phyloP scores from a whole-genome alignment of 2,329 filamentous ascomycete species.

The Talaromyces sp. region DNA sequence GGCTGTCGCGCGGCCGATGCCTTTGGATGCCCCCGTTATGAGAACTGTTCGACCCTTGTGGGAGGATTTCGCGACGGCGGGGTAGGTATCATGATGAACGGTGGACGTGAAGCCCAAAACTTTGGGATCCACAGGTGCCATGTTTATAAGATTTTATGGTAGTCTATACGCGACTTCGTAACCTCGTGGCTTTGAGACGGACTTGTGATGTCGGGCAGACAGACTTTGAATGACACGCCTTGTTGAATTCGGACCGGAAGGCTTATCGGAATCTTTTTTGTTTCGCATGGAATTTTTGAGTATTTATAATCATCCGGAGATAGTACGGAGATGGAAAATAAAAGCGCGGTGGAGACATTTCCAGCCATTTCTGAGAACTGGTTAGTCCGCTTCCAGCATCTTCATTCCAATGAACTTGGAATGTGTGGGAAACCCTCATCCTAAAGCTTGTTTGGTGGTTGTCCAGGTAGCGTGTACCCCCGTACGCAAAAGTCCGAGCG shows the following conservation, averaged over 20 bases:
- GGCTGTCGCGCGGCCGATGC: slow-evolving; percentile 53
- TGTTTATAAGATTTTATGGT: neutral
- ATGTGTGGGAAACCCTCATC: neutral
- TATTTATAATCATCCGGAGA: neutral
- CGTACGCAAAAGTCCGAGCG: neutral
- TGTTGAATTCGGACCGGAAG: no score
- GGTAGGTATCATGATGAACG: slow-evolving; percentile 52
- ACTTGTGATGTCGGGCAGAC: neutral
- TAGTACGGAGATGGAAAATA: neutral
- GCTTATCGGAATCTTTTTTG: no score
- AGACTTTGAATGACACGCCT: neutral
- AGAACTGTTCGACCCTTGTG: slow-evolving; percentile 46
- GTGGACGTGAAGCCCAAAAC: slow-evolving; percentile 20
- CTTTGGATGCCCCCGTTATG: slow-evolving; percentile 55
- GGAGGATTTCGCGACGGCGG: slow-evolving; percentile 46
- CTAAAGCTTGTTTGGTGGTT: neutral
- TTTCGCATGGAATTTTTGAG: neutral
- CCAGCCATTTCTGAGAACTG: neutral
- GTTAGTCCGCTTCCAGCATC: neutral
- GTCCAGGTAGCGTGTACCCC: neutral
- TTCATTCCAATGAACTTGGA: neutral
- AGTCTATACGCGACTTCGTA: neutral
- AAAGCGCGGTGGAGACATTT: neutral
- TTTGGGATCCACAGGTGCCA: neutral
- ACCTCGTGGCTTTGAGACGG: neutral